Base-by-base conservation (phyloP, 2,329 filamentous ascomycete genomes). In the Rhynchosporium agropyri region DNA sequence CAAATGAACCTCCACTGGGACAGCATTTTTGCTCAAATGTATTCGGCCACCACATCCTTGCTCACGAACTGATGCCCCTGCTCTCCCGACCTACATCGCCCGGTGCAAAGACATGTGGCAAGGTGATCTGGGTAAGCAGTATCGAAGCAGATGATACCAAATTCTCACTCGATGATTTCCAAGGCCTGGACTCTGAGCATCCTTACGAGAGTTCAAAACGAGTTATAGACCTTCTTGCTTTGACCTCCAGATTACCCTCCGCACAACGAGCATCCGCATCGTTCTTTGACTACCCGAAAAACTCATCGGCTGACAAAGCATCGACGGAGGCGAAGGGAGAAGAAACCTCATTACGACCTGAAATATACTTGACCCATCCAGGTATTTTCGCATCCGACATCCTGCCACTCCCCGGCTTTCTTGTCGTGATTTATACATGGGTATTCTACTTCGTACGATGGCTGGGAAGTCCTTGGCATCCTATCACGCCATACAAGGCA, bases 1-100 rank as follows among this genome's bases (percentile, higher is more conserved):
- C 59, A 10, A 70, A 77, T 15, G 84, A 87, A 63, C 87, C 89
- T 0, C 78, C 80, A 4, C 79, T 99, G 0, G 93, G 92, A 3
- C 83, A 91, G 68, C 86, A 97, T 20, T 99, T 98, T 75, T 89
- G 89, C 74, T 89, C 94, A 56, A 98, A 98, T 73, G 84, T 97
- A 36, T 98, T 99, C 74, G 95, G 95, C 0, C 95, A 99, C 78
- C 98, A 99, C 75, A 79, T 97, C 72, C 85, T 99, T 29, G 85
- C 86, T 15, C 93, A 97, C 75, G 86, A 89, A 72, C 82, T 98
- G 10, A 83, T 89, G 68, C 89, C 91, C 0, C 80, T 97, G 10
- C 82, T 99, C 7, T 74, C 72, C 42, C 68, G 62, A 9, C 67
- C 71, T 20, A 64, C 69, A 31, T 68, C 71, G 3, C 49, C 69